A percentile compares a stretch with the other conserved stretches of the same genome.
Conservation (phyloP, 345 rosid genomes). For the Populus ilicifolia region DNA sequence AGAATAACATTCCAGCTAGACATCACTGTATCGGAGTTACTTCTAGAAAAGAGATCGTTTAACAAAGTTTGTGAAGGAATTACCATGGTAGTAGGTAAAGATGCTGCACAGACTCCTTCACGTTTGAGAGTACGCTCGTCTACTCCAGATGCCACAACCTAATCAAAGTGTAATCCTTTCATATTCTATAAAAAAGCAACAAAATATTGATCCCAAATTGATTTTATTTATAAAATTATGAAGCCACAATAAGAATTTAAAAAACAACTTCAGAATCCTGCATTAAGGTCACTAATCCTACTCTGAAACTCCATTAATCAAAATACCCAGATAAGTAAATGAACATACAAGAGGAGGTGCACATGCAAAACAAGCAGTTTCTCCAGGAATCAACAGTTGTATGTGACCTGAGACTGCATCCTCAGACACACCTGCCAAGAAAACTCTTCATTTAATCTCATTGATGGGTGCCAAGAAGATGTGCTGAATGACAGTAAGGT, state of each 20-base stretch:
- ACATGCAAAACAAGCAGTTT: conserved; percentile 98
- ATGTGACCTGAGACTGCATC: conserved; percentile 98
- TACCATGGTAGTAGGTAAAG: conserved; percentile 93
- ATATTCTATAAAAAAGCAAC: background rate
- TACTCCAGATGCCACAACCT: conserved; percentile 97
- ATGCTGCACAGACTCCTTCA: conserved; percentile 98
- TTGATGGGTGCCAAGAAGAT: background rate
- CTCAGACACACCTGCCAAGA: conserved; percentile 83
- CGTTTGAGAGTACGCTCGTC: conserved; percentile 94
- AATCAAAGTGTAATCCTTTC: conserved; percentile 7
- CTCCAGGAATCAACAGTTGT: conserved; percentile 91
- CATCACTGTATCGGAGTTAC: background rate
- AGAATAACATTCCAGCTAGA: background rate
- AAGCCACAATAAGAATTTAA: background rate
- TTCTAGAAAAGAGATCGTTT: background rate
- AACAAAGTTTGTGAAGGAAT: conserved; percentile 3
- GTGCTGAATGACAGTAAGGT: background rate
- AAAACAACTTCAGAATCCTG: background rate
- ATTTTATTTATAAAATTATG: background rate
- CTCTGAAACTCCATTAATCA: conserved; percentile 5
- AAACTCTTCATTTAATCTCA: background rate
- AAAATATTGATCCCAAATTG: background rate
- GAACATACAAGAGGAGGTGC: conserved; percentile 85
- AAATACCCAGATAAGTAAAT: background rate
- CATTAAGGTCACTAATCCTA: background rate